phyloP scores from a whole-genome alignment of 768 basidiomycete species.

The Rhodotorula toruloides region DNA sequence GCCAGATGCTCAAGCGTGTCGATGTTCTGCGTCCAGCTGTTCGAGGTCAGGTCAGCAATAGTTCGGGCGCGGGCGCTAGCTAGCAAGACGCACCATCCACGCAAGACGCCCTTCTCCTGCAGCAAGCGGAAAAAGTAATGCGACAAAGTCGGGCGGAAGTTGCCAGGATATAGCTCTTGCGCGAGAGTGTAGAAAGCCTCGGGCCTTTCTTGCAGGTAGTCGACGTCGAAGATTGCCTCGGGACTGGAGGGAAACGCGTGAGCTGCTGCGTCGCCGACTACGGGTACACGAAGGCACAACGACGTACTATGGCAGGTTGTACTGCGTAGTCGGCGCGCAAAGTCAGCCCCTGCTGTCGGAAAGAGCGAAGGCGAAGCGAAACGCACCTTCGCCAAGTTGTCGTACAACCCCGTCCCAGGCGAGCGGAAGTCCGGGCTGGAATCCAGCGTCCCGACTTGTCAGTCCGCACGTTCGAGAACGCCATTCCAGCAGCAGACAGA shows the following conservation, averaged over 20 bases:
- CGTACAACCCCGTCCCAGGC: constrained; percentile 64
- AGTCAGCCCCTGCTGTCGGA: too few relatives aligned
- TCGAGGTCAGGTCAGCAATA: too few relatives aligned
- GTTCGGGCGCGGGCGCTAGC: background rate
- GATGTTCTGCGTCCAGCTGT: constrained; percentile 63
- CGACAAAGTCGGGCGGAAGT: constrained; percentile 72
- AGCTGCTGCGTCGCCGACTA: too few relatives aligned
- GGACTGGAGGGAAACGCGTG: constrained; percentile 51
- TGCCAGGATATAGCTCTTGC: constrained; percentile 79
- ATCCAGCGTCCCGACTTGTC: too few relatives aligned
- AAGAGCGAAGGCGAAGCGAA: background rate
- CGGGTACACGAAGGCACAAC: background rate
- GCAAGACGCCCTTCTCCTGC: constrained; percentile 61
- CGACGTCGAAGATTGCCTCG: constrained; percentile 91
- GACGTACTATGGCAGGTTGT: background rate
- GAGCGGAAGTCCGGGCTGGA: constrained; percentile 77
- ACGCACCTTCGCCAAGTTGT: constrained; percentile 48
- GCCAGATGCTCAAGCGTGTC: constrained; percentile 85
- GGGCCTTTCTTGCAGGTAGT: constrained; percentile 56
- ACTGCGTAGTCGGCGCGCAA: too few relatives aligned
- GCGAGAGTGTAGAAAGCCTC: constrained; percentile 74
- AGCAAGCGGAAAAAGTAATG: constrained; percentile 87
- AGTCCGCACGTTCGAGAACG: background rate
- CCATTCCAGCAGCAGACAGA: background rate
- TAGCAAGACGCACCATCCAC: constrained; percentile 43